Base-by-base conservation (phyloP, 1,284 basidiomycete species). In the Naganishia cerealis region DNA sequence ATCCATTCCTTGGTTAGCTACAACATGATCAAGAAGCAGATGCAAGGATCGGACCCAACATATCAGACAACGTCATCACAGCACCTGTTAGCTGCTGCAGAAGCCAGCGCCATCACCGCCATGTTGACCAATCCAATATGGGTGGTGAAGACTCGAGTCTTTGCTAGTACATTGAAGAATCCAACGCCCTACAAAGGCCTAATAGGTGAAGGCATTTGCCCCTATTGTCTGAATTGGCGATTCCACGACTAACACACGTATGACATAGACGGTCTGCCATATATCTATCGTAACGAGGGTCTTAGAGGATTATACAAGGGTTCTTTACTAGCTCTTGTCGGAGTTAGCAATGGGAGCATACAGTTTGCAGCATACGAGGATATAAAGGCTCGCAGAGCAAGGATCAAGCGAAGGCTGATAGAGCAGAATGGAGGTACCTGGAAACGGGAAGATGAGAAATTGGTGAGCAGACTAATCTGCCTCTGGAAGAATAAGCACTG, bases 111-210 rank as follows among this genome's bases (percentile, higher is more conserved):
- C 8, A 87, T 89, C 39, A 97, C 94, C 2, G 94, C 95, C 0
- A 84, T 98, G 71, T 86, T 97, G 79, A 99, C 96, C 9, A 99
- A 99, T 80, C 96, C 96, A 0, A 88, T 99, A 74, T 99, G 95
- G 95, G 92, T 99, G 13, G 90, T 99, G 70, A 93, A 97, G 82
- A 95, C 97, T 8, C 87, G 95, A 69, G 95, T 99, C 88, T 99
- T 98, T 76, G 94, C 94, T 1, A 91, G 92, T 0, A 83, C 82
- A 6, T 79, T 85, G 29, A 84, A 86, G 38, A 65, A 68, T 16
- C 54, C 48, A 43, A 65, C 58, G n/a, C 40, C 59, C 12, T 56
- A 63, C 42, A 50, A 52, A 21, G 59, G 21, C 50, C 15, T 57
- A 24, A 46, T 36, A 52, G 57, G 57, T 61, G 16, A 40, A 39